Percentiles rank a stretch among this genome's conserved stretches.
phyloP scores from a whole-genome alignment of 73 alveolate genomes.

The Uronychia setigera region DNA sequence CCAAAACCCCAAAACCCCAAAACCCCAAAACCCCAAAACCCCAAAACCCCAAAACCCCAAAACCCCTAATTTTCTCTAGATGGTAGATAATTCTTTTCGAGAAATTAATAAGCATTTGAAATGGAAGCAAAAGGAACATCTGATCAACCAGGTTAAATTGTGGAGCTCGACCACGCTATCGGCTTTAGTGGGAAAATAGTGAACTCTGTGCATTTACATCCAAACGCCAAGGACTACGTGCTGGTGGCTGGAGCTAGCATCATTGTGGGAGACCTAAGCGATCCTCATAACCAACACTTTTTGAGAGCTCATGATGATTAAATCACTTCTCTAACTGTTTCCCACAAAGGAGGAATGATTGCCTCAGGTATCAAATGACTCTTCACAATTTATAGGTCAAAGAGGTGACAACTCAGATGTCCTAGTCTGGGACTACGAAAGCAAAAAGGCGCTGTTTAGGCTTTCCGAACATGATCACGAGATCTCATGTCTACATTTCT shows the following conservation, averaged over 20 bases:
- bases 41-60: conserved; percentile 52
- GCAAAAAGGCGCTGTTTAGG: conserved; percentile 75
- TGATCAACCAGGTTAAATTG: not conserved
- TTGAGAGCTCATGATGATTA: conserved; percentile 97
- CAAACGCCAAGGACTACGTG: conserved; percentile 89
- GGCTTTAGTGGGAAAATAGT: conserved; percentile 92
- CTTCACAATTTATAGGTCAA: conserved; percentile 66
- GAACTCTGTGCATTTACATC: conserved; percentile 86
- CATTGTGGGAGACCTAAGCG: conserved; percentile 90
- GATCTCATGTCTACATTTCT: conserved; percentile 86
- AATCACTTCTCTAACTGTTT: conserved; percentile 89
- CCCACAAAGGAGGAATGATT: conserved; percentile 83
- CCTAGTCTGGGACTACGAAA: conserved; percentile 91
- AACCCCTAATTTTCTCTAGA: not conserved
- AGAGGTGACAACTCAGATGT: conserved; percentile 96
- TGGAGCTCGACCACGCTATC: conserved; percentile 96
- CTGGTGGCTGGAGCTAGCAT: conserved; percentile 93
- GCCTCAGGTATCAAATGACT: conserved; percentile 75
- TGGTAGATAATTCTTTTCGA: not conserved
- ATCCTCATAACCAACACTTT: conserved; percentile 92
- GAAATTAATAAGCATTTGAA: not conserved
- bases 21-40: conserved; percentile 11
- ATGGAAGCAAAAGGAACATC: not conserved
- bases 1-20: not conserved
- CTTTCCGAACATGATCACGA: conserved; percentile 97